A percentile compares a stretch with the other conserved stretches of the same genome.
These are phyloP conservation scores for Hypoxylon trugodes DNA, from an alignment of 495 filamentous ascomycete genomes.

Conservation along the genomic window DNA sequence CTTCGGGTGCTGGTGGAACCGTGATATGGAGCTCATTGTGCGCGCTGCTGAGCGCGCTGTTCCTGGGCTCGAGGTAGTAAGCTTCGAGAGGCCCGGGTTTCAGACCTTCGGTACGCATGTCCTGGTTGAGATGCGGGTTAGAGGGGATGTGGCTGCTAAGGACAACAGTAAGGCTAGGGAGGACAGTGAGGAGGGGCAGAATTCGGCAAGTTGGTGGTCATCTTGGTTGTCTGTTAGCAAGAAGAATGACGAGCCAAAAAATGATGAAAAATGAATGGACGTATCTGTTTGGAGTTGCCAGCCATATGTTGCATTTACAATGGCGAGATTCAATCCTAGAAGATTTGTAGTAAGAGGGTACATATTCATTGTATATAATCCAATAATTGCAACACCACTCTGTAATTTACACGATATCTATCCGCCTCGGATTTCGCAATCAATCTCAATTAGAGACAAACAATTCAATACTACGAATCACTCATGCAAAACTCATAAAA, in stretches of 20 bases:
- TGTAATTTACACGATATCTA: not conserved
- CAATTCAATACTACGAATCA: not conserved
- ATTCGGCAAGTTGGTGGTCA: constrained; percentile 23
- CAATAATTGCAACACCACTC: not conserved
- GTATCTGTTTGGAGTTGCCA: not conserved
- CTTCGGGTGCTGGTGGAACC: constrained; percentile 98
- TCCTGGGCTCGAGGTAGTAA: constrained; percentile 81
- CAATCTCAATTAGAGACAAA: not conserved
- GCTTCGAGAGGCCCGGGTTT: constrained; percentile 68
- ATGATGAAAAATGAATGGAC: not conserved
- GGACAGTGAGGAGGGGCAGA: constrained; percentile 5
- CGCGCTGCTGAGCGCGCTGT: constrained; percentile 57
- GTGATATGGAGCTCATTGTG: constrained; percentile 85
- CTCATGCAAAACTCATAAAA: not conserved
- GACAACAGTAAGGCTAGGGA: not conserved
- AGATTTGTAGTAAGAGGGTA: not conserved
- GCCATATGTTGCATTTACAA: not conserved
- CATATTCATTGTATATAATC: not conserved
- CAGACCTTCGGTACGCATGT: constrained; percentile 74
- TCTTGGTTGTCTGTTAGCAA: constrained; percentile 21
- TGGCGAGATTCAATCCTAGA: not conserved
- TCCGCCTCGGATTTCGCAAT: not conserved
- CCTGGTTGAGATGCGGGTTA: constrained; percentile 55
- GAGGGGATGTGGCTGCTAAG: not conserved
- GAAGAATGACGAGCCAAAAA: constrained; percentile 19